Conservation (phyloP, 2,329 filamentous ascomycete species). For the Curvularia sp. region DNA sequence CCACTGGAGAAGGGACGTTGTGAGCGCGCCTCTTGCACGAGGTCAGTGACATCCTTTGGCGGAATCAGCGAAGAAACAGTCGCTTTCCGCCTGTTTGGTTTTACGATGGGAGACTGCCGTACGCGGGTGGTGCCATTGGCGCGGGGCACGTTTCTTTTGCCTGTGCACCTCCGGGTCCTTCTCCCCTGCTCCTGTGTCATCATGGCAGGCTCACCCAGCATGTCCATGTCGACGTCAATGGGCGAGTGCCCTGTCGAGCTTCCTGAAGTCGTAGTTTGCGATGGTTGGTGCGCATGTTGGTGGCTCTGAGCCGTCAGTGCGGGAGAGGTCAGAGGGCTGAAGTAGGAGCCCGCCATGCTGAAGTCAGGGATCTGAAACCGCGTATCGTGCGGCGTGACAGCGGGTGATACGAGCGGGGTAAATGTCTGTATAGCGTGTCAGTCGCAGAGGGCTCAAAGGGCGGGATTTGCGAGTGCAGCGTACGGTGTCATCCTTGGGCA, state of each 20-base stretch:
- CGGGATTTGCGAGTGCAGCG: slow-evolving; percentile 38
- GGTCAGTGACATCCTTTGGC: slow-evolving; percentile 55
- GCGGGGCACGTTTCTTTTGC: slow-evolving; percentile 63
- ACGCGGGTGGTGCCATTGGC: slow-evolving; percentile 58
- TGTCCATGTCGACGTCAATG: slow-evolving; percentile 56
- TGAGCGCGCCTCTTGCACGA: slow-evolving; percentile 49
- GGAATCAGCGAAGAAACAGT: slow-evolving; percentile 55
- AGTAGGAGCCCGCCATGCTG: slow-evolving; percentile 74
- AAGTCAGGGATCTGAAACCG: slow-evolving; percentile 67
- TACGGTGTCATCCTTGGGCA: slow-evolving; percentile 73
- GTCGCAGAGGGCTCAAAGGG: slow-evolving; percentile 18
- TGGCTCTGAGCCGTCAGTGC: slow-evolving; percentile 74
- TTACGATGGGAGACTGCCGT: slow-evolving; percentile 76
- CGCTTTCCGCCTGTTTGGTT: slow-evolving; percentile 62
- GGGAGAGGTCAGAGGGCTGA: slow-evolving; percentile 83
- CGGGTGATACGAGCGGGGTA: slow-evolving; percentile 83
- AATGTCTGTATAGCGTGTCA: slow-evolving; percentile 68
- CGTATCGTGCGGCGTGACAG: slow-evolving; percentile 78
- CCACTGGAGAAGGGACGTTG: slow-evolving; percentile 34
- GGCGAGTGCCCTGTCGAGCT: slow-evolving; percentile 60
- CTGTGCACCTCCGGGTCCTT: slow-evolving; percentile 34
- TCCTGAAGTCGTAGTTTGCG: slow-evolving; percentile 57
- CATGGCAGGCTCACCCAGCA: slow-evolving; percentile 49
- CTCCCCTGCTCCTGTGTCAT: slow-evolving; percentile 54
- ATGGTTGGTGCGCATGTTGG: slow-evolving; percentile 40